These are phyloP conservation scores for Epichloe sylvatica DNA, from an alignment of 2,329 filamentous ascomycete species.

Conservation along the genomic window DNA sequence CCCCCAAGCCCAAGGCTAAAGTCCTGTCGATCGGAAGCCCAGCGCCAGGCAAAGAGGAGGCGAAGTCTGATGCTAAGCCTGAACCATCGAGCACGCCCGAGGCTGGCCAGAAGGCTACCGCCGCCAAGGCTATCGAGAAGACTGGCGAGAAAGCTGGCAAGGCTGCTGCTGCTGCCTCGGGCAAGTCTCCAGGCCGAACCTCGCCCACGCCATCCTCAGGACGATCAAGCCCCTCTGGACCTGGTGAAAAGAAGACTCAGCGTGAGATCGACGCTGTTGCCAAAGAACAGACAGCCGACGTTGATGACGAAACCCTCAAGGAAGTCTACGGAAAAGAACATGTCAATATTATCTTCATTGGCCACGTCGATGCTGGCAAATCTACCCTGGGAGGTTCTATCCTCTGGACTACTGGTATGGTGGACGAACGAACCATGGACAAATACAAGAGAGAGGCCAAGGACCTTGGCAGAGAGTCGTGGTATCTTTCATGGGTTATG, in stretches of 20 bases:
- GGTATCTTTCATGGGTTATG: constrained; percentile 97
- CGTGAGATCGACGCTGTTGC: constrained; percentile 72
- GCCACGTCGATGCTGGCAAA: constrained; percentile 97
- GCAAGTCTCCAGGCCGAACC: constrained; percentile 49
- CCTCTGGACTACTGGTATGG: constrained; percentile 89
- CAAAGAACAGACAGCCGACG: constrained; percentile 66
- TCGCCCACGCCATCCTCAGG: constrained; percentile 76
- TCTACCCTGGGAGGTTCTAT: constrained; percentile 91
- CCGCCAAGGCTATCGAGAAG: constrained; percentile 84
- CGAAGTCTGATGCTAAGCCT: constrained; percentile 37
- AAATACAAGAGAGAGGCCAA: constrained; percentile 97
- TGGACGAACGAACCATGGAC: constrained; percentile 96
- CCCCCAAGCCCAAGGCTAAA: constrained; percentile 40
- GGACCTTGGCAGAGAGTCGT: constrained; percentile 89
- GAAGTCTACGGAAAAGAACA: constrained; percentile 93
- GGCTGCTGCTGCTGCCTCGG: constrained; percentile 19
- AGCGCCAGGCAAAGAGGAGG: constrained; percentile 22
- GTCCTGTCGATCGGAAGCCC: constrained; percentile 29
- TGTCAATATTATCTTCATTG: constrained; percentile 93
- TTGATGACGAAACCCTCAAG: constrained; percentile 60
- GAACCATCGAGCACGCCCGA: constrained; percentile 40
- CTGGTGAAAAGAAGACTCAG: constrained; percentile 35
- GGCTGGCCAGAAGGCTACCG: constrained; percentile 70
- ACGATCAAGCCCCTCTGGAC: constrained; percentile 58
- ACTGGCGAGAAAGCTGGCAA: constrained; percentile 50